Base-by-base conservation (phyloP, 495 filamentous ascomycete genomes). In the Podospora tetraspora region DNA sequence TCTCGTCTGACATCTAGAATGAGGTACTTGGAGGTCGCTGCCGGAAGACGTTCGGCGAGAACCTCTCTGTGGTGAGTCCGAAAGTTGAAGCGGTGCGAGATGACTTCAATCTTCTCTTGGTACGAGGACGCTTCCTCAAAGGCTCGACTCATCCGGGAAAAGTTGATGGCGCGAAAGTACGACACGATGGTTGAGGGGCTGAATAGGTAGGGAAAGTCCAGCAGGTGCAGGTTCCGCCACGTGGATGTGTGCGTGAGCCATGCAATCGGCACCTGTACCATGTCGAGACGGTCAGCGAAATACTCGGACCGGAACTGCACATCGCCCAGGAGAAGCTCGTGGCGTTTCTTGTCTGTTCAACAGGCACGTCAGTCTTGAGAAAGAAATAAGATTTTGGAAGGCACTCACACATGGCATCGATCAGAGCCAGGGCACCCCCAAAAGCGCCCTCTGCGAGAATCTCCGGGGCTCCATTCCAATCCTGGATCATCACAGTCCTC, bases 161-260 rank as follows among this genome's bases (percentile, higher is more conserved):
- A 90, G 72, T 97, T 97, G 67, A 97, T 87, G n/a, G 92, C 86
- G 4, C 94, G 90, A 73, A 97, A 97, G 73, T 93, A 96, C 0
- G 88, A 89, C 52, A 96, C 89, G 9, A 95, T 79, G 13, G 86
- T 85, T 0, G 89, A 82, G 0, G 89, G 86, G 29, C 84, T 87
- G 63, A 97, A 97, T 0, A 97, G 81, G 76, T 92, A 97, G 1
- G 92, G 86, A 69, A 91, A 91, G 57, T 92, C 89, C 3, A 97
- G 80, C 1, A 97, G 79, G 75, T 97, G 94, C 43, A 91, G 77
- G 3, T 81, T 87, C 68, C 88, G 88, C 66, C 84, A 88, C 57
- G 86, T 88, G 1, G 79, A 74, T 27, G 71, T 74, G 57, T 81
- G 84, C 13, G 82, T 81, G n/a, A 91, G 78, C 91, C 92, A 97